phyloP scores from a whole-genome alignment of 2,329 filamentous ascomycete species.

The Chaetomium strumarium region DNA sequence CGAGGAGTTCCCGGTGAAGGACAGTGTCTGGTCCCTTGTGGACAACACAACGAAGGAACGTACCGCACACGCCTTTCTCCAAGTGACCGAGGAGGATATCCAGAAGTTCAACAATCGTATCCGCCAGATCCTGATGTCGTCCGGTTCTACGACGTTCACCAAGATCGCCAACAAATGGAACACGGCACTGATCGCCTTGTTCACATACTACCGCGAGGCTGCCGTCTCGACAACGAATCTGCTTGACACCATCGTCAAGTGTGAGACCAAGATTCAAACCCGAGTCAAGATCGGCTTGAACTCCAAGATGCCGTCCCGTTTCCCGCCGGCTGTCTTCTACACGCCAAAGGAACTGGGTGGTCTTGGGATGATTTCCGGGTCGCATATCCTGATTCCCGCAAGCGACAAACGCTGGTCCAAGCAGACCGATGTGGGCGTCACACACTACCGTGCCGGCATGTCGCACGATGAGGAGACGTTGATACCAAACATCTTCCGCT shows the following conservation, averaged over 20 bases:
- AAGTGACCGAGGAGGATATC: constrained; percentile 96
- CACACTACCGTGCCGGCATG: constrained; percentile 96
- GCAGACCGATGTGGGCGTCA: constrained; percentile 95
- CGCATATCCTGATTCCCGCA: constrained; percentile 93
- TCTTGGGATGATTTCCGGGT: constrained; percentile 97
- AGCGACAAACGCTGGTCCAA: constrained; percentile 98
- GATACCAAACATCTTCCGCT: constrained; percentile 98
- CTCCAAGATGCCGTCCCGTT: constrained; percentile 98
- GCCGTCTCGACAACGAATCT: constrained; percentile 92
- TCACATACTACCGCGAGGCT: constrained; percentile 97
- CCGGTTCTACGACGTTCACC: constrained; percentile 97
- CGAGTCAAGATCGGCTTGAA: constrained; percentile 98
- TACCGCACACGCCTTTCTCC: constrained; percentile 93
- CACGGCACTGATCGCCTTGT: constrained; percentile 90
- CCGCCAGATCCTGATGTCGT: constrained; percentile 97
- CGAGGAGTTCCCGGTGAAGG: constrained; percentile 94
- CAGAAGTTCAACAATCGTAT: constrained; percentile 99
- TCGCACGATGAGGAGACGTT: constrained; percentile 95
- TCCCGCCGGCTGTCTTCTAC: constrained; percentile 97
- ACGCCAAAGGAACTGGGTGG: constrained; percentile 97
- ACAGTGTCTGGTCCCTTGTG: constrained; percentile 96
- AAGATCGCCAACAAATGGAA: constrained; percentile 99
- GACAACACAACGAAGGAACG: constrained; percentile 96
- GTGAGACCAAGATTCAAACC: constrained; percentile 98
- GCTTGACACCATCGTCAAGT: constrained; percentile 97